phyloP scores from a whole-genome alignment of 2,329 filamentous ascomycete genomes.

The Mycosphaerelloides madeirae region DNA sequence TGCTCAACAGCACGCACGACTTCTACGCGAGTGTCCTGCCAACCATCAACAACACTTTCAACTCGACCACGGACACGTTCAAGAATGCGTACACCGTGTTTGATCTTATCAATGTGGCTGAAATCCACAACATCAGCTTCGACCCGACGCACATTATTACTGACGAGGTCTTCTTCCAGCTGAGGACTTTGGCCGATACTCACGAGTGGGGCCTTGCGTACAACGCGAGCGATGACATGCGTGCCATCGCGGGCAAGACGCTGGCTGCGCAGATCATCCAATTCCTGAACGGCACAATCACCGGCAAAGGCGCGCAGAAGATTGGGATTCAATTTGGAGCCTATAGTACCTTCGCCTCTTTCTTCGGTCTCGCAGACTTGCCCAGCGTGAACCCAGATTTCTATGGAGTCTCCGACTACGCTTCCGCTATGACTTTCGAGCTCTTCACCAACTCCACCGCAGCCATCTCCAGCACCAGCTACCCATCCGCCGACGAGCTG shows the following conservation, averaged over 20 bases:
- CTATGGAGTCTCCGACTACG: constrained; percentile 76
- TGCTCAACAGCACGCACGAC: constrained; percentile 46
- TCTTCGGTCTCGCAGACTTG: constrained; percentile 57
- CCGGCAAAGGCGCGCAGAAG: constrained; percentile 35
- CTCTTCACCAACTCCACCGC: constrained; percentile 51
- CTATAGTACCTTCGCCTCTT: constrained; percentile 57
- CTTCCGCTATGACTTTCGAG: constrained; percentile 76
- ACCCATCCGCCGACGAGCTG: constrained; percentile 43
- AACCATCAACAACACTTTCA: constrained; percentile 51
- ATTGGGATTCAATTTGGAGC: constrained; percentile 56
- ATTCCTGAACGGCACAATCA: constrained; percentile 43
- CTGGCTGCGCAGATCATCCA: constrained; percentile 44
- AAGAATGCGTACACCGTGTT: constrained; percentile 64
- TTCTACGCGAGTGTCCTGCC: constrained; percentile 53
- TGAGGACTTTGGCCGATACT: constrained; percentile 68
- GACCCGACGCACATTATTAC: constrained; percentile 56
- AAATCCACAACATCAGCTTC: constrained; percentile 61
- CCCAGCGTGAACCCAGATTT: constrained; percentile 56
- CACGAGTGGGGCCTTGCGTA: constrained; percentile 82
- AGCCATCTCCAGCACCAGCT: constrained; percentile 38
- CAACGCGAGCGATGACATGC: constrained; percentile 54
- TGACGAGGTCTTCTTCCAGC: constrained; percentile 53
- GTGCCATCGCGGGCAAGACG: constrained; percentile 46
- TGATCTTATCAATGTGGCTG: constrained; percentile 59
- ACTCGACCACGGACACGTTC: constrained; percentile 46